Percentiles rank a stretch among this genome's conserved stretches.
phyloP scores from a whole-genome alignment of 1,284 basidiomycete species.

The Pseudozyma sp. region DNA sequence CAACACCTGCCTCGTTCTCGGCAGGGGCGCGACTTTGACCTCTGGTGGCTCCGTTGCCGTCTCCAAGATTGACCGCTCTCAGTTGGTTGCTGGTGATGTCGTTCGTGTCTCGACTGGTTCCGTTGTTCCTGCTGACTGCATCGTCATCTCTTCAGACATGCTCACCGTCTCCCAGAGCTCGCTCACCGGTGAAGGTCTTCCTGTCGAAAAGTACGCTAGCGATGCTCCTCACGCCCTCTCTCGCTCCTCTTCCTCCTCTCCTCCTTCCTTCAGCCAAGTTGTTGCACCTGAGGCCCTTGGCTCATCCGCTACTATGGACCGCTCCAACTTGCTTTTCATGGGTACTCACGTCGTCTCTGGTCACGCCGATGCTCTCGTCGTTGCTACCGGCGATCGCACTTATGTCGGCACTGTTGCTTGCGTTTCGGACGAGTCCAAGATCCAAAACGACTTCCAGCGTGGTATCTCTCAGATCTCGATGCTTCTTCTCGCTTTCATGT shows the following conservation, averaged over 20 bases:
- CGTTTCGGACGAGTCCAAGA: slow-evolving; percentile 9
- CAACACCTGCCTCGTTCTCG: slow-evolving; percentile 11
- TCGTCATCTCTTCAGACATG: slow-evolving; percentile 12
- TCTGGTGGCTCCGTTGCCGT: background rate
- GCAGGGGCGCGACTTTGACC: background rate
- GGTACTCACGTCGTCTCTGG: slow-evolving; percentile 11
- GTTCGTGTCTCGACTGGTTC: slow-evolving; percentile 10
- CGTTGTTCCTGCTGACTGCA: slow-evolving; percentile 9
- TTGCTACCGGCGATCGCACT: slow-evolving; percentile 9
- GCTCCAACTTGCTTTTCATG: slow-evolving; percentile 9
- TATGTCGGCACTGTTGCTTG: slow-evolving; percentile 11
- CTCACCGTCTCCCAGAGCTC: slow-evolving; percentile 15
- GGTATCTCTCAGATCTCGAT: slow-evolving; percentile 11
- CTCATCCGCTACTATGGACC: slow-evolving; percentile 8
- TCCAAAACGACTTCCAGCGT: slow-evolving; percentile 12
- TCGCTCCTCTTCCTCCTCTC: background rate
- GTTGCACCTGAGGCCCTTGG: background rate
- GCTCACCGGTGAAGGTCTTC: slow-evolving; percentile 9
- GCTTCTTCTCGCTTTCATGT: slow-evolving; percentile 15
- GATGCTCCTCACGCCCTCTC: background rate
- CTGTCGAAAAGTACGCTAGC: slow-evolving; percentile 8
- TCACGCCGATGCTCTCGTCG: slow-evolving; percentile 12
- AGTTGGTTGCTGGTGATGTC: slow-evolving; percentile 7
- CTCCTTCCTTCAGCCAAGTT: background rate
- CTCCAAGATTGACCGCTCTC: slow-evolving; percentile 9